A percentile compares a stretch with the other conserved stretches of the same genome.
These are phyloP conservation scores for Eruca vesicaria DNA, from an alignment of 441 rosid genomes.

Conservation along the genomic window DNA sequence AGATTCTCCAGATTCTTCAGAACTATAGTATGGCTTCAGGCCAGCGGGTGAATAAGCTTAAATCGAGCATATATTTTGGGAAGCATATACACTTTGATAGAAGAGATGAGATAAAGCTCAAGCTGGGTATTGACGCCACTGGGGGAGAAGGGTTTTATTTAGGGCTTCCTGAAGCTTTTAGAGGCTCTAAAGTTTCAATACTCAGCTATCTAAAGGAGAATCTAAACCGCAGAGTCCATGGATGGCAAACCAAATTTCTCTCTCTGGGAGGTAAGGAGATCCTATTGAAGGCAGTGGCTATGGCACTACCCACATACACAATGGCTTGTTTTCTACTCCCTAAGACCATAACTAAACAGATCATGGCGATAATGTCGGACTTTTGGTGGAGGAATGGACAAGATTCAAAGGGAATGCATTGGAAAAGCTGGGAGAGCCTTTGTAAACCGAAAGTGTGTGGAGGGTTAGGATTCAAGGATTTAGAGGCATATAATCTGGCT, in stretches of 20 bases:
- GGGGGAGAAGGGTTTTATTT: background rate
- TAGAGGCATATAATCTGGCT: background rate
- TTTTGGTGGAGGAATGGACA: background rate
- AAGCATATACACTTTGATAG: background rate
- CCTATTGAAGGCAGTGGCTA: background rate
- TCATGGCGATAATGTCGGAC: background rate
- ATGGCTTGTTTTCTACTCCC: background rate
- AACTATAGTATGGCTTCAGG: background rate
- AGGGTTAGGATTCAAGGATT: background rate
- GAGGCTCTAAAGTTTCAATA: background rate
- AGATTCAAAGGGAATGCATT: background rate
- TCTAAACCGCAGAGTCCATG: background rate
- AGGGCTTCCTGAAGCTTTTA: background rate
- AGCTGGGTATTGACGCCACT: background rate
- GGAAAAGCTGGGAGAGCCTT: background rate
- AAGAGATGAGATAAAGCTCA: background rate
- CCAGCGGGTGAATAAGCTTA: background rate
- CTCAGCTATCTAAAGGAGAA: background rate
- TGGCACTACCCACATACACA: background rate
- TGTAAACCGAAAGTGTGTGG: background rate
- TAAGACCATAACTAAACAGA: background rate
- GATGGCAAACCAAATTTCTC: background rate
- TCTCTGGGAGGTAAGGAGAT: background rate
- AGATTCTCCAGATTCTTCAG: background rate
- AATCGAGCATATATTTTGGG: background rate